Conservation (phyloP, 1,139 yeast genomes). For the Spencermartinsiella ligniputridi region DNA sequence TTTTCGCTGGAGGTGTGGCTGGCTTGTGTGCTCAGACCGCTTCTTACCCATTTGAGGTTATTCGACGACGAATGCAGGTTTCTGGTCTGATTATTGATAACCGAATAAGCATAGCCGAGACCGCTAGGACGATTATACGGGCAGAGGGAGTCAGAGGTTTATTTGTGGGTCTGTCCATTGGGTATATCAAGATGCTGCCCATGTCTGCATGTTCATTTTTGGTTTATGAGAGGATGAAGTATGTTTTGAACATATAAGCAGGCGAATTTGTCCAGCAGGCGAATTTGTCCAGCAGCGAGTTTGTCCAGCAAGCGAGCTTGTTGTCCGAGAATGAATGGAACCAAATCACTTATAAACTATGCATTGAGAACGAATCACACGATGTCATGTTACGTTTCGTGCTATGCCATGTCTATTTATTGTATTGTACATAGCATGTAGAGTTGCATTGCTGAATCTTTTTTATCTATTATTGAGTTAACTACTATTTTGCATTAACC, state of each 20-base stretch:
- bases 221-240: slow-evolving; percentile 85
- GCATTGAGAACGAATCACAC: too few species aligned
- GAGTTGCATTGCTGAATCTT: too few species aligned
- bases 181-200: slow-evolving; percentile 90
- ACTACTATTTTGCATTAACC: too few species aligned
- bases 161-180: slow-evolving; percentile 90
- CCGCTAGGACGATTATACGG: slow-evolving; percentile 47
- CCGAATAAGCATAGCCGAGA: slow-evolving; percentile 37
- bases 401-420: too few species aligned
- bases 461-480: too few species aligned
- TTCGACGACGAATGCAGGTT: slow-evolving; percentile 93
- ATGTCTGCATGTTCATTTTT: slow-evolving; percentile 97
- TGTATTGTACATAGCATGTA: too few species aligned
- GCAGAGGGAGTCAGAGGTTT: slow-evolving; percentile 73
- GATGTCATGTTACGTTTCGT: too few species aligned
- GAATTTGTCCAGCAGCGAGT: too few species aligned
- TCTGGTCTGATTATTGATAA: slow-evolving; percentile 58
- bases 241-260: slow-evolving; percentile 61
- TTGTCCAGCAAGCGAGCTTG: too few species aligned
- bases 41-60: slow-evolving; percentile 93
- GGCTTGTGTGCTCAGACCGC: slow-evolving; percentile 96
- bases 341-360: too few species aligned
- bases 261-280: too few species aligned
- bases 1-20: slow-evolving; percentile 89
- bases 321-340: too few species aligned